Evolutionary conservation across 2,329 filamentous ascomycete species (phyloP).

Genomic region (Sclerotinia minor): DNA sequence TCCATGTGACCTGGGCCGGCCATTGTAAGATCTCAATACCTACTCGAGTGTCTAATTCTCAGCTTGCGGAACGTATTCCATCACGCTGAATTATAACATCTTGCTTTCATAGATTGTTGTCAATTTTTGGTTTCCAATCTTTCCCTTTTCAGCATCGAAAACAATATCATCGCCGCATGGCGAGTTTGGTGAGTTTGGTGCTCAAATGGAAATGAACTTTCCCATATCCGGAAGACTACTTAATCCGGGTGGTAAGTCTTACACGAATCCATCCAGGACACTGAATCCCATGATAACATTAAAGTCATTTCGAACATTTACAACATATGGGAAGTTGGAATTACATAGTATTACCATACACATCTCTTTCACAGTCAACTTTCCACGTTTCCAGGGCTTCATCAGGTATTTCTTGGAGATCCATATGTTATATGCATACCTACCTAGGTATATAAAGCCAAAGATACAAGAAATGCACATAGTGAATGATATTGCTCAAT

Average conservation of each 20-base stretch:
- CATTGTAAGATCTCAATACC: too few relatives aligned
- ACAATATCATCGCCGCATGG: neutral
- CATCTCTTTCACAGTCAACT: neutral
- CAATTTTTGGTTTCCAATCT: neutral
- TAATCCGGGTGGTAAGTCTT: neutral
- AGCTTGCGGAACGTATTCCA: neutral
- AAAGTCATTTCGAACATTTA: neutral
- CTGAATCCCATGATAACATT: neutral
- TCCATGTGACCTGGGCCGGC: constrained; percentile 10
- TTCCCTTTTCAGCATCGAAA: neutral
- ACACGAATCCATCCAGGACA: neutral
- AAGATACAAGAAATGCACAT: neutral
- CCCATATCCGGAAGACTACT: neutral
- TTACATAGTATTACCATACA: too few relatives aligned
- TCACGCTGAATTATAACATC: neutral
- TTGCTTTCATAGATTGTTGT: neutral
- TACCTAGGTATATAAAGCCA: neutral
- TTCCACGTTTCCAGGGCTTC: neutral
- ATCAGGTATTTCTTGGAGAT: neutral
- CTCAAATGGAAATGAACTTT: neutral
- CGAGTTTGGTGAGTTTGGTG: neutral
- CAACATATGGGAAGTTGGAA: neutral
- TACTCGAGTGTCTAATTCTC: neutral
- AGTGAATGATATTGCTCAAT: neutral
- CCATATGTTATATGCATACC: neutral